Conservation (phyloP, 768 basidiomycete genomes). For the Tephrocybe sp. region DNA sequence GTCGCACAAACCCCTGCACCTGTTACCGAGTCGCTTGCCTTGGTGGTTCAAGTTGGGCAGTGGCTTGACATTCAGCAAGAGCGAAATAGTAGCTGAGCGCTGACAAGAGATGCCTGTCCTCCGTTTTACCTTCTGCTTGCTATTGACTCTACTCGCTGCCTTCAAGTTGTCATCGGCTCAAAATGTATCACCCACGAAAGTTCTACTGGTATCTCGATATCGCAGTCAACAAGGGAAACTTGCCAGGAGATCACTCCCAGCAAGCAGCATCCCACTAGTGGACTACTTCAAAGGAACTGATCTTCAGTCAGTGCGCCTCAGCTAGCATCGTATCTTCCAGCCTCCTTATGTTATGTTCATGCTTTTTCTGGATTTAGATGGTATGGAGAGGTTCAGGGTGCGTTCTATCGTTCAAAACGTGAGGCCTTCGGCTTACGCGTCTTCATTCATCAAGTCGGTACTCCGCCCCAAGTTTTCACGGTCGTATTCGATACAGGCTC, state of each 20-base stretch:
- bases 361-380: constrained; percentile 30
- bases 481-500: constrained; percentile 22
- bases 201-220: constrained; percentile 5
- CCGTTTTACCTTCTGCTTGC: no score
- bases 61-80: no score
- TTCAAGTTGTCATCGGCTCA: not conserved
- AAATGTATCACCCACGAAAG: not conserved
- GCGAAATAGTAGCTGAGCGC: no score
- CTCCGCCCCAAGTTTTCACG: constrained; percentile 45
- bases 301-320: constrained; percentile 38
- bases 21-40: no score
- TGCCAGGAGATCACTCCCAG: constrained; percentile 29
- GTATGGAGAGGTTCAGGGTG: constrained; percentile 51
- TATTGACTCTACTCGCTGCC: no score
- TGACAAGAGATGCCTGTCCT: no score
- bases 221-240: not conserved
- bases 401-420: not conserved
- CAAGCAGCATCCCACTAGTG: constrained; percentile 38
- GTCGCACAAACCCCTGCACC: no score
- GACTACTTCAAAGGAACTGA: constrained; percentile 57
- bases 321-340: not conserved
- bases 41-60: no score
- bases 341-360: not conserved
- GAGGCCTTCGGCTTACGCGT: not conserved
- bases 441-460: constrained; percentile 37